Evolutionary conservation across 2,329 filamentous ascomycete species (phyloP).

Genomic region (Hypoxylon rubiginosum): DNA sequence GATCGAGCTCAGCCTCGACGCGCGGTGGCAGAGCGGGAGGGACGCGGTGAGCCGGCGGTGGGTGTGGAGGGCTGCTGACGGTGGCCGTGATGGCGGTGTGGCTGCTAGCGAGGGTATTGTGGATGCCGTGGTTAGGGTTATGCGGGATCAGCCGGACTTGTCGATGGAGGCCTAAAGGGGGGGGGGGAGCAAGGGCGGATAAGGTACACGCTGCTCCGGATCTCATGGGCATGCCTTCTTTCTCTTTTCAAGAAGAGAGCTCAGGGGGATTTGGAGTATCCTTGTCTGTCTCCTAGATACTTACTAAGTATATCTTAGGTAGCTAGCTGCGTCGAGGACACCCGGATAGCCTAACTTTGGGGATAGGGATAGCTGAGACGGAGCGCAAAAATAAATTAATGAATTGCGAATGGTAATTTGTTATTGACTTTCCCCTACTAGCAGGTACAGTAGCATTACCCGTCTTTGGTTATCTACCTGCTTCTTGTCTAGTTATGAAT

Average conservation of each 20-base stretch:
- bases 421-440: neutral
- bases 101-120: slow-evolving; percentile 27
- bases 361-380: too few species aligned
- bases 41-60: slow-evolving; percentile 18
- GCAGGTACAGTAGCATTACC: neutral
- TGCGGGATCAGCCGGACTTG: slow-evolving; percentile 4
- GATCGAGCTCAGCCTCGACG: slow-evolving; percentile 54
- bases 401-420: too few species aligned
- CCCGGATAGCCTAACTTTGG: too few species aligned
- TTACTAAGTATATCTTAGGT: too few species aligned
- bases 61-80: slow-evolving; percentile 39
- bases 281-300: too few species aligned
- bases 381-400: too few species aligned
- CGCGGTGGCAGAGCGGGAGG: slow-evolving; percentile 30
- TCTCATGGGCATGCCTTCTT: too few species aligned
- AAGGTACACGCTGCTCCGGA: neutral
- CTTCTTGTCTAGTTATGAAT: too few species aligned
- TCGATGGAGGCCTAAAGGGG: neutral
- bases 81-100: slow-evolving; percentile 1
- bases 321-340: too few species aligned
- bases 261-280: too few species aligned
- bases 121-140: neutral
- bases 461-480: neutral
- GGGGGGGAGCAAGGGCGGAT: neutral
- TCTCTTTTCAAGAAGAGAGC: too few species aligned